These are phyloP conservation scores for Cutaneotrichosporon cavernicola DNA, from an alignment of 1,284 basidiomycete genomes.

Conservation along the genomic window DNA sequence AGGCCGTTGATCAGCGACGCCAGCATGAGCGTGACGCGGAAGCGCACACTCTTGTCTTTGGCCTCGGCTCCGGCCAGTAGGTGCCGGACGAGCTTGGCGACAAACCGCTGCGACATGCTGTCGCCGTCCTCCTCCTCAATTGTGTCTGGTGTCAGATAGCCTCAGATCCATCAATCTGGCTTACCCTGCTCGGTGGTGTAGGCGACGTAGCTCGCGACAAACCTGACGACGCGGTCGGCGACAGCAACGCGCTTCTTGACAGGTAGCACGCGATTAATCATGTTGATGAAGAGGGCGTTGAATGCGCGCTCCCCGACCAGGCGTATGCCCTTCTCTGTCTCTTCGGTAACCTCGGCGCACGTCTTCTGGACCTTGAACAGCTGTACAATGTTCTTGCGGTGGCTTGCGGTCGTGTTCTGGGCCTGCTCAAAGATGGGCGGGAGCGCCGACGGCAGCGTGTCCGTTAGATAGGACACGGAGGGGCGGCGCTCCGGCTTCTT, in stretches of 20 bases:
- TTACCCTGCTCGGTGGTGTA: slow-evolving; percentile 75
- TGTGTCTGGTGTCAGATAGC: slow-evolving; percentile 38
- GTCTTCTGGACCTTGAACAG: slow-evolving; percentile 78
- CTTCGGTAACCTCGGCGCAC: slow-evolving; percentile 62
- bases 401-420: slow-evolving; percentile 78
- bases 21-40: slow-evolving; percentile 74
- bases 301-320: slow-evolving; percentile 79
- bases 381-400: slow-evolving; percentile 85
- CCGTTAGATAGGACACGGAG: slow-evolving; percentile 39
- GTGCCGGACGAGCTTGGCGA: slow-evolving; percentile 70
- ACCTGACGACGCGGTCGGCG: slow-evolving; percentile 81
- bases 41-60: slow-evolving; percentile 85
- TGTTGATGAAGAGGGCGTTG: slow-evolving; percentile 68
- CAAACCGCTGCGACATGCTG: slow-evolving; percentile 70
- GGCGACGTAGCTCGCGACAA: slow-evolving; percentile 76
- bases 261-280: slow-evolving; percentile 68
- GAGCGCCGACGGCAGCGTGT: slow-evolving; percentile 49
- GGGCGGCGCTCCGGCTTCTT: slow-evolving; percentile 16
- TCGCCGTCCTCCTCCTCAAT: slow-evolving; percentile 67
- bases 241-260: slow-evolving; percentile 79
- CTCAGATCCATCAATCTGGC: slow-evolving; percentile 32
- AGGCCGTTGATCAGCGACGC: slow-evolving; percentile 75
- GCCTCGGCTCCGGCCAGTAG: slow-evolving; percentile 79
- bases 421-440: slow-evolving; percentile 75
- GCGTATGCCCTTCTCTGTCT: slow-evolving; percentile 58